Base-by-base conservation (phyloP, 2,329 filamentous ascomycete species). In the Pseudomassariella vexata region DNA sequence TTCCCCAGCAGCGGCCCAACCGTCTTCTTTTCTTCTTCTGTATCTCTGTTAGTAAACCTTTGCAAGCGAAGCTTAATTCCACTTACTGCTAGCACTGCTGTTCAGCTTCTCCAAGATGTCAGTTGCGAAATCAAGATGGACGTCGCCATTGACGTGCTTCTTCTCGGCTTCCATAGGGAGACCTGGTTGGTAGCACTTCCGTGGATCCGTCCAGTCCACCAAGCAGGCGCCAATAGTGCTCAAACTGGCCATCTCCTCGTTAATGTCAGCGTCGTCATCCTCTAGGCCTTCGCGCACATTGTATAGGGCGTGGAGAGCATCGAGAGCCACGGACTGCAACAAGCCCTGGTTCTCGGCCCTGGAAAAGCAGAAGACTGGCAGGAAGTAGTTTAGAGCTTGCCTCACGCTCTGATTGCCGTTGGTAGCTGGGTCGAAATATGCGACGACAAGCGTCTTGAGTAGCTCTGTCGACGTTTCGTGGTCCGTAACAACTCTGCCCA, bases 121-220 rank as follows among this genome's bases (percentile, higher is more conserved):
- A 36, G 71, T 71, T 1, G 87, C 85, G 40, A 96, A 73, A 9
- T 83, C 73, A 2, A 94, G 68, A 50, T 95, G 90, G 3, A 90
- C 79, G 53, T 88, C 82, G 7, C 82, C 82, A 41, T 84, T 82
- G 11, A 85, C 72, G 31, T 65, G 67, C 62, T 73, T 80, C 57
- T 75, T 80, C 32, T 74, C 69, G 2, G 65, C 66, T 29, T 83
- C 75, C 37, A 64, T 60, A 2, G 69, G 49, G 2, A 61, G 46
- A 5, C 59, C 65, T 42, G 63, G 70, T 35, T 56, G 71, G 60
- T 62, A 84, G 62, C 64, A 85, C 56, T 94, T 89, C 30, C 90
- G 71, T 22, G 89, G 88, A 55, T 96, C 90, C 0, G 90, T 96
- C 92, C 90, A 96, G 55, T 96, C 90, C 1, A 89, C 77, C 6